A percentile compares a stretch with the other conserved stretches of the same genome.
Evolutionary conservation across 768 basidiomycete genomes (phyloP).

Genomic region (Mycena vitilis): DNA sequence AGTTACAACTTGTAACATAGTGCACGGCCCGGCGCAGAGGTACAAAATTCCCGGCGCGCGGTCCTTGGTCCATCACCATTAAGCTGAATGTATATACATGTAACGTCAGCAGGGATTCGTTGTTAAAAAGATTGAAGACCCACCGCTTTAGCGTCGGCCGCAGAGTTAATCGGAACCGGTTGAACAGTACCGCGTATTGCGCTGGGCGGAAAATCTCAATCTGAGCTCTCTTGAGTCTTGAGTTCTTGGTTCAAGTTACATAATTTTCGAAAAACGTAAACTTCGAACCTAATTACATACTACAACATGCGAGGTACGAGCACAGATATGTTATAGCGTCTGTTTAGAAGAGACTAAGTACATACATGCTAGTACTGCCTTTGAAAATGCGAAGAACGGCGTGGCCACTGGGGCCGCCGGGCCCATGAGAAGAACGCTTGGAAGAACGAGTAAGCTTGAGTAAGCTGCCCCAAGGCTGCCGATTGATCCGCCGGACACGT

Average conservation of each 20-base stretch:
- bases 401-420: no score
- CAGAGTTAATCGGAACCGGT: conserved; percentile 57
- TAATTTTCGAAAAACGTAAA: not conserved
- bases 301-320: no score
- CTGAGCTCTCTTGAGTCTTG: no score
- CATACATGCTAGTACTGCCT: no score
- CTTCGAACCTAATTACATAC: no score
- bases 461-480: no score
- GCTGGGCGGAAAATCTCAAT: conserved; percentile 58
- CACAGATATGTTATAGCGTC: no score
- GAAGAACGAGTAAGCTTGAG: no score
- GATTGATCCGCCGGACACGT: not conserved
- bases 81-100: conserved; percentile 39
- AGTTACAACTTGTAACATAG: no score
- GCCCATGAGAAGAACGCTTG: no score
- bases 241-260: conserved; percentile 54
- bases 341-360: no score
- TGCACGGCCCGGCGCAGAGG: no score
- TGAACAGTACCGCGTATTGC: conserved; percentile 58
- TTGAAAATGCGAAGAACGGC: conserved; percentile 55
- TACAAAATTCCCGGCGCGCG: conserved; percentile 47
- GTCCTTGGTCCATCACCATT: conserved; percentile 56
- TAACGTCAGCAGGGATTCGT: conserved; percentile 2
- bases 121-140: conserved; percentile 20
- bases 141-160: conserved; percentile 54